Evolutionary conservation across 1,284 basidiomycete species (phyloP).

Genomic region (Pascua guehoae): DNA sequence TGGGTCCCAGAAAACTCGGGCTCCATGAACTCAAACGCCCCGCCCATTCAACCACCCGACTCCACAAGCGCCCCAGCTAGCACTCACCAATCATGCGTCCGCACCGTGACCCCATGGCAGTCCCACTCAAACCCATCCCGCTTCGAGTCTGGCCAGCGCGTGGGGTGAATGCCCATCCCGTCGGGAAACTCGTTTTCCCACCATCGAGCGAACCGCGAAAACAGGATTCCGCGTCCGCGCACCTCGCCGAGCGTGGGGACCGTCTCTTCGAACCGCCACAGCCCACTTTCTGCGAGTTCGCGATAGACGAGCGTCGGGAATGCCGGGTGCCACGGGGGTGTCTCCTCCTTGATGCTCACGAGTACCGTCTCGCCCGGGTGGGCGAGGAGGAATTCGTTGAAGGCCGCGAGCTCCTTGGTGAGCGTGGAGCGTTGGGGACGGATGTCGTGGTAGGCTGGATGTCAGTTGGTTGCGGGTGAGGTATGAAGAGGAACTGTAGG

Average conservation of each 20-base stretch:
- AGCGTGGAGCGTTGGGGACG: conserved; percentile 63
- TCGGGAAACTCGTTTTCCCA: conserved; percentile 47
- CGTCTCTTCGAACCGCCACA: conserved; percentile 76
- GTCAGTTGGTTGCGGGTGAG: background rate
- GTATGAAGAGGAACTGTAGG: too few species aligned
- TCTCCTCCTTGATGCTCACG: conserved; percentile 83
- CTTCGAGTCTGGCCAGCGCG: conserved; percentile 71
- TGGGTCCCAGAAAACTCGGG: too few species aligned
- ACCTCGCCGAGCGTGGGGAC: conserved; percentile 75
- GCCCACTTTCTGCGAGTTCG: conserved; percentile 59
- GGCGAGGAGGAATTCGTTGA: conserved; percentile 64
- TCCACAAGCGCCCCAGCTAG: background rate
- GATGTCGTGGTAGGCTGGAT: conserved; percentile 69
- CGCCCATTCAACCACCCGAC: too few species aligned
- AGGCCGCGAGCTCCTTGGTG: conserved; percentile 56
- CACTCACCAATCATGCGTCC: conserved; percentile 74
- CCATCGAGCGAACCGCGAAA: conserved; percentile 76
- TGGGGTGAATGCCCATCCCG: conserved; percentile 73
- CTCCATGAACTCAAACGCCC: too few species aligned
- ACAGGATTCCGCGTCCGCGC: conserved; percentile 72
- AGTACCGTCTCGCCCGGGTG: conserved; percentile 68
- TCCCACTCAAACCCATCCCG: conserved; percentile 70
- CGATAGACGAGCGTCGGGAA: conserved; percentile 67
- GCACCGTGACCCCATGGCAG: conserved; percentile 55
- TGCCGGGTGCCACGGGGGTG: conserved; percentile 52